These are phyloP conservation scores for Colletotrichum liaoningense DNA, from an alignment of 2,329 filamentous ascomycete species.

Conservation along the genomic window DNA sequence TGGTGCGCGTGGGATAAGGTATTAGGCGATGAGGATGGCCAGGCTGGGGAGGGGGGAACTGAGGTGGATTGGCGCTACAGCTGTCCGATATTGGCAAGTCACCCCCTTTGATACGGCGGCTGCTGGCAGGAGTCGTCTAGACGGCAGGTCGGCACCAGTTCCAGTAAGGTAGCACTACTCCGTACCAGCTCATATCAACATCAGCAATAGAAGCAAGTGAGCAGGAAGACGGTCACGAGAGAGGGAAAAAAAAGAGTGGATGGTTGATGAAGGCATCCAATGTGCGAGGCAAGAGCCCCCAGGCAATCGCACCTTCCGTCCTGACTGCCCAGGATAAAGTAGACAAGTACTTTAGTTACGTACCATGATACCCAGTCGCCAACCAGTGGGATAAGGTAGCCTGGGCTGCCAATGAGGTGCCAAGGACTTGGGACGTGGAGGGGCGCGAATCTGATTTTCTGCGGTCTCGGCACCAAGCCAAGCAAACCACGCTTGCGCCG, in stretches of 20 bases:
- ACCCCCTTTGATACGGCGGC: not conserved
- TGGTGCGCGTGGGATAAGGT: not conserved
- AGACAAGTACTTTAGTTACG: not conserved
- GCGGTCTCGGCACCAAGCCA: conserved; percentile 33
- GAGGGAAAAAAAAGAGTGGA: not conserved
- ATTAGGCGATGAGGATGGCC: conserved; percentile 1
- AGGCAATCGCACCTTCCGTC: not conserved
- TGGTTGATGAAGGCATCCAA: not conserved
- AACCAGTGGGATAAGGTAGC: not conserved
- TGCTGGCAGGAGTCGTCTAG: not conserved
- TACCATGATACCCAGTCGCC: not conserved
- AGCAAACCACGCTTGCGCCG: conserved; percentile 1
- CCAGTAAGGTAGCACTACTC: too few species aligned
- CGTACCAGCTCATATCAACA: not conserved
- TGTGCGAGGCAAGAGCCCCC: not conserved
- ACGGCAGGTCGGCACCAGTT: not conserved
- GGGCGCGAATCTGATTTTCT: conserved; percentile 20
- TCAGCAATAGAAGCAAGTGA: not conserved
- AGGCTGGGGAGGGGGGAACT: not conserved
- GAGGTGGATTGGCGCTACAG: conserved; percentile 1
- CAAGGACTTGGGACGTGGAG: conserved; percentile 4
- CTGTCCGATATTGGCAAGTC: not conserved
- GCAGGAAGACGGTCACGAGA: not conserved
- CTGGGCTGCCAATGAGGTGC: conserved; percentile 1
- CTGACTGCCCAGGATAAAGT: not conserved